Conservation (phyloP, 225 moss, liverwort and hornwort genomes). For the Pseudisothecium myosuroides region DNA sequence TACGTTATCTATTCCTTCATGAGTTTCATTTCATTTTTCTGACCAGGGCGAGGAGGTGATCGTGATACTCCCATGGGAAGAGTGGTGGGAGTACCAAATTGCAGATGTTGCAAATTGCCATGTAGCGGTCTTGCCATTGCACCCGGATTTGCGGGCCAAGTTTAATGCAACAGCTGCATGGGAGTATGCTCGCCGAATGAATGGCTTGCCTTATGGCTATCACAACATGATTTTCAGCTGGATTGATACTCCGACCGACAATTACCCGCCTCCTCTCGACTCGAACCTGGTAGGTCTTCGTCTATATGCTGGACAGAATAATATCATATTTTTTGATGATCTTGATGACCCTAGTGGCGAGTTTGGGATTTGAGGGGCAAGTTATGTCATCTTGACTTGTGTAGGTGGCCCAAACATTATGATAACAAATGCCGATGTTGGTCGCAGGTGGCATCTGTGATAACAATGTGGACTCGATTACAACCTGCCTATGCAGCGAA, state of each 20-base stretch:
- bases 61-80: slow-evolving; percentile 53
- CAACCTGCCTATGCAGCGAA: slow-evolving; percentile 91
- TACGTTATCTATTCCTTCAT: not conserved
- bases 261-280: slow-evolving; percentile 65
- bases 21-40: not conserved
- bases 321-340: not conserved
- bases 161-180: slow-evolving; percentile 57
- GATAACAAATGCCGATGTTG: not conserved
- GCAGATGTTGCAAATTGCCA: slow-evolving; percentile 60
- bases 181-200: slow-evolving; percentile 63
- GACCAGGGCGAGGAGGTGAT: slow-evolving; percentile 64
- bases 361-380: not conserved
- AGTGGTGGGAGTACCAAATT: slow-evolving; percentile 58
- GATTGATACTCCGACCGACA: slow-evolving; percentile 54
- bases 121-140: slow-evolving; percentile 52
- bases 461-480: slow-evolving; percentile 93
- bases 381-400: not conserved
- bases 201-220: slow-evolving; percentile 62
- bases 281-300: slow-evolving; percentile 37
- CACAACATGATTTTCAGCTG: slow-evolving; percentile 76
- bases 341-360: not conserved
- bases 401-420: not conserved
- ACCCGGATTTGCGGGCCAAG: slow-evolving; percentile 46
- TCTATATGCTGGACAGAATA: not conserved
- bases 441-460: slow-evolving; percentile 78